Conservation (phyloP, 2,329 filamentous ascomycete genomes). For the Pyrenochaeta sp. region DNA sequence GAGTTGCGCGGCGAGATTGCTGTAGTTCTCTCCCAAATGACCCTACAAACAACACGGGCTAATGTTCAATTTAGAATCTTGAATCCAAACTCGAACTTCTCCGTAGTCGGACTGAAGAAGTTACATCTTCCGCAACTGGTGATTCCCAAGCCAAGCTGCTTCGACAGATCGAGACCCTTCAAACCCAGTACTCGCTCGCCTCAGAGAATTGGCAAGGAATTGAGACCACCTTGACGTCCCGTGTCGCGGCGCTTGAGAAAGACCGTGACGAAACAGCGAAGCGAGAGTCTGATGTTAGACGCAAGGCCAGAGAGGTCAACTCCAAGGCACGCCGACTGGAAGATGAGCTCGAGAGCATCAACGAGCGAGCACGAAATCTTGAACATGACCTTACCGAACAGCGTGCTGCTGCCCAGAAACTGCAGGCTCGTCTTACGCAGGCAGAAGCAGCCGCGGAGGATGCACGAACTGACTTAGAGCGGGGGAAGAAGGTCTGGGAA, state of each 20-base stretch:
- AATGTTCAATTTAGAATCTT: slow-evolving; percentile 63
- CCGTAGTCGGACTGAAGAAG: slow-evolving; percentile 86
- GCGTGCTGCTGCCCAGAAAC: slow-evolving; percentile 65
- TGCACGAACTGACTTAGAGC: slow-evolving; percentile 63
- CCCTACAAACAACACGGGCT: slow-evolving; percentile 18
- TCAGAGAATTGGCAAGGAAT: slow-evolving; percentile 98
- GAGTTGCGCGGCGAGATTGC: slow-evolving; percentile 82
- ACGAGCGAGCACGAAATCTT: slow-evolving; percentile 68
- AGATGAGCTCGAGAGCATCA: slow-evolving; percentile 80
- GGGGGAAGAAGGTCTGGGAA: slow-evolving; percentile 68
- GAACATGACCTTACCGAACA: slow-evolving; percentile 70
- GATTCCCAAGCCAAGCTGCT: slow-evolving; percentile 89
- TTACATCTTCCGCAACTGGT: slow-evolving; percentile 79
- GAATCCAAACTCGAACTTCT: slow-evolving; percentile 92
- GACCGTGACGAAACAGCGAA: slow-evolving; percentile 87
- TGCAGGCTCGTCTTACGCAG: slow-evolving; percentile 72
- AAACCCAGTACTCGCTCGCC: slow-evolving; percentile 92
- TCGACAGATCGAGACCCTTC: slow-evolving; percentile 92
- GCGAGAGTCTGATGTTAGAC: slow-evolving; percentile 85
- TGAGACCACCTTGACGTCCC: slow-evolving; percentile 81
- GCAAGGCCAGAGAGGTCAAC: slow-evolving; percentile 87
- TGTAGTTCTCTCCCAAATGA: slow-evolving; percentile 38
- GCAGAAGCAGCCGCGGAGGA: slow-evolving; percentile 70
- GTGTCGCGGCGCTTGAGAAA: slow-evolving; percentile 81
- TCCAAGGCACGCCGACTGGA: slow-evolving; percentile 73